Conservation (phyloP, 805 yeast species). For the Torulaspora quercuum region DNA sequence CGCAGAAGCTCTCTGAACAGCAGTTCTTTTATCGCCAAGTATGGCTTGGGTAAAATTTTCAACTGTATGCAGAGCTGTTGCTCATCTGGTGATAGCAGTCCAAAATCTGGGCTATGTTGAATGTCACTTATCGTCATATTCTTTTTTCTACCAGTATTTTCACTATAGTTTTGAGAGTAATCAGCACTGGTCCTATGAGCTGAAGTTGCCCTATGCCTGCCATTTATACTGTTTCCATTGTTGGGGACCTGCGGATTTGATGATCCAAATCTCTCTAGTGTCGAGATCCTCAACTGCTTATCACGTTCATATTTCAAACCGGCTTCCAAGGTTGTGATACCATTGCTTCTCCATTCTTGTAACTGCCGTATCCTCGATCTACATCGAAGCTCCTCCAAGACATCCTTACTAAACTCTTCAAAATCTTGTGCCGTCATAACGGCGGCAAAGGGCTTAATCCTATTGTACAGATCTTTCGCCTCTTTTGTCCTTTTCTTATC, state of each 20-base stretch:
- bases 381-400: constrained; percentile 71
- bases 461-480: constrained; percentile 75
- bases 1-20: constrained; percentile 82
- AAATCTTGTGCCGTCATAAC: constrained; percentile 80
- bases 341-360: constrained; percentile 91
- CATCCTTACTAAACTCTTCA: constrained; percentile 66
- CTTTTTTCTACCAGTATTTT: constrained; percentile 39
- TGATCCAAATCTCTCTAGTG: constrained; percentile 51
- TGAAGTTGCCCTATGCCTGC: constrained; percentile 31
- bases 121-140: constrained; percentile 59
- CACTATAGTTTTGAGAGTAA: constrained; percentile 28
- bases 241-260: constrained; percentile 27
- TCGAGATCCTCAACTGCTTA: constrained; percentile 61
- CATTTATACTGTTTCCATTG: constrained; percentile 21
- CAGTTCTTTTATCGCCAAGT: constrained; percentile 85
- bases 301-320: constrained; percentile 89
- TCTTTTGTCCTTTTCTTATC: constrained; percentile 89
- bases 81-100: constrained; percentile 81
- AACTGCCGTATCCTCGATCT: constrained; percentile 81
- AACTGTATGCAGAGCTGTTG: constrained; percentile 78
- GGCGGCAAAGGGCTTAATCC: constrained; percentile 75
- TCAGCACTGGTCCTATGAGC: constrained; percentile 30
- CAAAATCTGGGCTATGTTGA: constrained; percentile 75
- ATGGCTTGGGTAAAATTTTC: constrained; percentile 88
- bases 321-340: constrained; percentile 76